Conservation (phyloP, 108 stramenopile species). For the Fistulifera solaris region DNA sequence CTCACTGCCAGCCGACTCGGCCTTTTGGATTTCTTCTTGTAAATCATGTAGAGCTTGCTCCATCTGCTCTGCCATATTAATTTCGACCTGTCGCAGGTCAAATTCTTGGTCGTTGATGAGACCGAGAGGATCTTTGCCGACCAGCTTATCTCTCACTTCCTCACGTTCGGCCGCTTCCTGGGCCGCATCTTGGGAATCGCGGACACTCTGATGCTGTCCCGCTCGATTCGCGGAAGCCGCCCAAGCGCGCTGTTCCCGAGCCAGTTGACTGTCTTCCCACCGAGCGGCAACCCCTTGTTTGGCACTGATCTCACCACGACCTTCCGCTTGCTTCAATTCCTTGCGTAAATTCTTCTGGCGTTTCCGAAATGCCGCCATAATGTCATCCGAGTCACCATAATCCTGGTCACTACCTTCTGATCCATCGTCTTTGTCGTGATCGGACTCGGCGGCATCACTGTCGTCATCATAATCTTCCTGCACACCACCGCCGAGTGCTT, state of each 20-base stretch:
- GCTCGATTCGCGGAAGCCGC: slow-evolving; percentile 21
- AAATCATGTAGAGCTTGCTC: slow-evolving; percentile 51
- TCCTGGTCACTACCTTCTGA: slow-evolving; percentile 4
- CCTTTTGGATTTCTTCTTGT: slow-evolving; percentile 44
- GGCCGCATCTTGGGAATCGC: slow-evolving; percentile 41
- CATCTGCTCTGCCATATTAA: slow-evolving; percentile 35
- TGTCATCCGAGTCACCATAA: slow-evolving; percentile 27
- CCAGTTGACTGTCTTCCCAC: slow-evolving; percentile 41
- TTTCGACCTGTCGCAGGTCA: slow-evolving; percentile 53
- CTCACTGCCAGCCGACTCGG: slow-evolving; percentile 24
- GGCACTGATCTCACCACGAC: slow-evolving; percentile 20
- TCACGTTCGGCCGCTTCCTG: slow-evolving; percentile 55
- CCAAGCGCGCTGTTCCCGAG: slow-evolving; percentile 33
- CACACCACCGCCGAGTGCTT: slow-evolving; percentile 1
- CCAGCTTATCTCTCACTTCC: slow-evolving; percentile 54
- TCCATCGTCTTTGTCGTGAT: slow-evolving; percentile 16
- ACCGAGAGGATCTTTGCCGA: slow-evolving; percentile 68
- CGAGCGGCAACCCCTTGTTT: slow-evolving; percentile 25
- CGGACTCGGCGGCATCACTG: slow-evolving; percentile 16
- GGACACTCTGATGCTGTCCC: slow-evolving; percentile 28
- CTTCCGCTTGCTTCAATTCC: slow-evolving; percentile 20
- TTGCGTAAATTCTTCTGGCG: slow-evolving; percentile 22
- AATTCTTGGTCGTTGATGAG: slow-evolving; percentile 36
- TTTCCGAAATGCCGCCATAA: slow-evolving; percentile 18
- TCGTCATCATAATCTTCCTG: slow-evolving; percentile 14